Percentiles rank a stretch among this genome's conserved stretches.
Evolutionary conservation across 1,284 basidiomycete species (phyloP).

Genomic region (Apiotrichum veenhuisii): DNA sequence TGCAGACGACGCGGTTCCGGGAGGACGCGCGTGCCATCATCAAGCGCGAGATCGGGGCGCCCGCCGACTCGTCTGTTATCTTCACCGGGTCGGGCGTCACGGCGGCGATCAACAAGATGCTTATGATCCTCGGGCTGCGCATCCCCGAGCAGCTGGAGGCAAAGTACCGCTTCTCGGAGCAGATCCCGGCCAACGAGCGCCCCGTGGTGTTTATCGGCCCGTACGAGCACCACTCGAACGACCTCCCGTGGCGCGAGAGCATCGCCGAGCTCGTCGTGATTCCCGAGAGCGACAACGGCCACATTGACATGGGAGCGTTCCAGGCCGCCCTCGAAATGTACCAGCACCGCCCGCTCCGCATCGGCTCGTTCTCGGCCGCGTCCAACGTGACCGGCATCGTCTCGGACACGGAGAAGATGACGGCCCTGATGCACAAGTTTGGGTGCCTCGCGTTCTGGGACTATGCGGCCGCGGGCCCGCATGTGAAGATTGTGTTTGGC

Average conservation of each 20-base stretch:
- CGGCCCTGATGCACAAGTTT: slow-evolving; percentile 4
- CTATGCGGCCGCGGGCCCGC: slow-evolving; percentile 8
- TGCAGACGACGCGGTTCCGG: slow-evolving; percentile 9
- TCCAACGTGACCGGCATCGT: slow-evolving; percentile 15
- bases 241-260: slow-evolving; percentile 12
- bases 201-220: slow-evolving; percentile 15
- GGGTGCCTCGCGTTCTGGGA: slow-evolving; percentile 8
- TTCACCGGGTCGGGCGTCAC: slow-evolving; percentile 13
- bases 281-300: neutral
- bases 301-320: slow-evolving; percentile 1
- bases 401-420: slow-evolving; percentile 7
- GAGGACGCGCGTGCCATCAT: slow-evolving; percentile 11
- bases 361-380: slow-evolving; percentile 16
- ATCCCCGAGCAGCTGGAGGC: neutral
- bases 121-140: slow-evolving; percentile 1
- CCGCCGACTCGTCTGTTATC: neutral
- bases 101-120: slow-evolving; percentile 9
- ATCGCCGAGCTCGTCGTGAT: slow-evolving; percentile 10
- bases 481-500: slow-evolving; percentile 3
- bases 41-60: slow-evolving; percentile 1
- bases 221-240: slow-evolving; percentile 18
- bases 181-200: neutral
- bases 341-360: neutral
- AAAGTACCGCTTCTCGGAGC: neutral
- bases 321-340: neutral